phyloP scores from a whole-genome alignment of 1,284 basidiomycete species.

The Polyporus tsugae region DNA sequence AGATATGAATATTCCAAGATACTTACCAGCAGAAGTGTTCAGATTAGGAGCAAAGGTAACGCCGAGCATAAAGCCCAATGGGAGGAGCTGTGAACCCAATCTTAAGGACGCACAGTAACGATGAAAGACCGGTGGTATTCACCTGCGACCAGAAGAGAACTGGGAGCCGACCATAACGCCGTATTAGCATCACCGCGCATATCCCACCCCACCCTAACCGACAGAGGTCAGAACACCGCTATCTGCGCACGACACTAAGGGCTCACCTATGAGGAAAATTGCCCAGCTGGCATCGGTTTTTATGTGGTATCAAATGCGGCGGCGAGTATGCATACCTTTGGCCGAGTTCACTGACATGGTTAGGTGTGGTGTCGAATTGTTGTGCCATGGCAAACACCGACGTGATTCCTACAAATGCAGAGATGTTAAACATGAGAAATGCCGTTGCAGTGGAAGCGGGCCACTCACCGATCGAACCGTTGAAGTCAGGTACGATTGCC shows the following conservation, averaged over 20 bases:
- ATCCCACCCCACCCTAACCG: constrained; percentile 63
- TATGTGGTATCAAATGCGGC: neutral
- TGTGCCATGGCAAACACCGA: constrained; percentile 63
- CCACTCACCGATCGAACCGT: constrained; percentile 64
- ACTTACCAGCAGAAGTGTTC: constrained; percentile 55
- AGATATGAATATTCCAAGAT: constrained; percentile 12
- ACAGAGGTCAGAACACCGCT: neutral
- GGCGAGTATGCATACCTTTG: constrained; percentile 54
- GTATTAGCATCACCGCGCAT: constrained; percentile 63
- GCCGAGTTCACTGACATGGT: constrained; percentile 67
- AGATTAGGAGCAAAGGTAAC: constrained; percentile 61
- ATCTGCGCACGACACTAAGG: neutral
- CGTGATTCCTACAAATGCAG: constrained; percentile 54
- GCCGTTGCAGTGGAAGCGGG: neutral
- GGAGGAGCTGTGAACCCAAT: constrained; percentile 41
- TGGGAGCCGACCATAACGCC: constrained; percentile 65
- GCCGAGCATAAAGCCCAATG: constrained; percentile 56
- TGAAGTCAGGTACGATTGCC: constrained; percentile 72
- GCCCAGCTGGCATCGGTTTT: constrained; percentile 56
- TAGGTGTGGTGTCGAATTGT: constrained; percentile 63
- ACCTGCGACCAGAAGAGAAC: constrained; percentile 70
- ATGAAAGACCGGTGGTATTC: neutral
- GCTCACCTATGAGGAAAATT: constrained; percentile 66
- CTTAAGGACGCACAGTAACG: constrained; percentile 26
- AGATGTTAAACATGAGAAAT: neutral